A percentile compares a stretch with the other conserved stretches of the same genome.
Evolutionary conservation across 1,139 yeast genomes (phyloP).

Genomic region (Pichia terricola): DNA sequence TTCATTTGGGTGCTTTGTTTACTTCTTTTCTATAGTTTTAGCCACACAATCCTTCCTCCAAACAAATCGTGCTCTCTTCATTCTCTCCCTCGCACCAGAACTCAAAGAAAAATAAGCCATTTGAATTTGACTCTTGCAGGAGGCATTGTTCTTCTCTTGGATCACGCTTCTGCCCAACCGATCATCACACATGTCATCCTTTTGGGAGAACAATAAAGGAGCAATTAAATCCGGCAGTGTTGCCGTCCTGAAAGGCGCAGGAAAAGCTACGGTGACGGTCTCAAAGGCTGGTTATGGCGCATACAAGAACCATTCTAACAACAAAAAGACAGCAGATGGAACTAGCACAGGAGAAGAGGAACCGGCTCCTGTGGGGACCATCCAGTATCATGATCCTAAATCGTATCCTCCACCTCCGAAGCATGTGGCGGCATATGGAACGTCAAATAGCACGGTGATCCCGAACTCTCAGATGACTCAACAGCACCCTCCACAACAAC

Average conservation of each 20-base stretch:
- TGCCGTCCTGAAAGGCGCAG: conserved; percentile 40
- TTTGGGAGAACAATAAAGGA: conserved; percentile 48
- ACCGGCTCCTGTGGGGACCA: conserved; percentile 7
- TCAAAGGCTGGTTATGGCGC: conserved; percentile 39
- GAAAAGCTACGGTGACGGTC: conserved; percentile 37
- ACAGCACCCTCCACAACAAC: conserved; percentile 3
- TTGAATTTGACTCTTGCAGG: too few relatives aligned
- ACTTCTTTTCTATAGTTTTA: too few relatives aligned
- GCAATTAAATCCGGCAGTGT: conserved; percentile 38
- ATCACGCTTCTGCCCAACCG: too few relatives aligned
- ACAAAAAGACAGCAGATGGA: conserved; percentile 12
- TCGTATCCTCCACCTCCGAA: conserved; percentile 33
- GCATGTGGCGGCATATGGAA: conserved; percentile 20
- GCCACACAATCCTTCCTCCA: too few relatives aligned
- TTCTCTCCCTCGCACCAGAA: too few relatives aligned
- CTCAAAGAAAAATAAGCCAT: too few relatives aligned
- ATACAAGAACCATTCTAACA: conserved; percentile 33
- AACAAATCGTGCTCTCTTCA: too few relatives aligned
- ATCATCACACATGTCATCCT: conserved; percentile 23
- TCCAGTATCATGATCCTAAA: conserved; percentile 22
- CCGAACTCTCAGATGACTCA: conserved; percentile 2
- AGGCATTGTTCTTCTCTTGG: too few relatives aligned
- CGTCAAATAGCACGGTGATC: neutral
- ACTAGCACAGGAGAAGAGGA: conserved; percentile 10
- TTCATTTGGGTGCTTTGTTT: too few relatives aligned